Percentiles rank a stretch among this genome's conserved stretches.
Conservation (phyloP, 768 basidiomycete genomes). For the Naematelia encephala region DNA sequence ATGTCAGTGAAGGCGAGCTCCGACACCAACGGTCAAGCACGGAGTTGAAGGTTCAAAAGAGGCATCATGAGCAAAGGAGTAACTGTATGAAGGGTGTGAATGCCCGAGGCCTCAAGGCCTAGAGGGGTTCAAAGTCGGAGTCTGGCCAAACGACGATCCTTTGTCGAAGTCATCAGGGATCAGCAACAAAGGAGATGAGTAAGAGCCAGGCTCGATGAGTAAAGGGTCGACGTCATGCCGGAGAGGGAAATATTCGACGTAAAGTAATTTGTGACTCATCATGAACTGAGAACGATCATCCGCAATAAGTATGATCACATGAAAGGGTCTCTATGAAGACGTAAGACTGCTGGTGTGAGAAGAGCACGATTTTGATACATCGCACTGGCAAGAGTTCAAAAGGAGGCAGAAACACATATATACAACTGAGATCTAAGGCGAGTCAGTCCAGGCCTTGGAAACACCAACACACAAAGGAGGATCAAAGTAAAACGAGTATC, state of each 20-base stretch:
- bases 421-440: too few species aligned
- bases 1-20: not conserved
- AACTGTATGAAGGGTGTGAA: not conserved
- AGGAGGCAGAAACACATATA: too few species aligned
- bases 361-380: not conserved
- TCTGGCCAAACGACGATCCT: not conserved
- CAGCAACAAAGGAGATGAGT: not conserved
- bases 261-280: too few species aligned
- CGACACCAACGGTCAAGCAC: not conserved
- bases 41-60: not conserved
- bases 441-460: too few species aligned
- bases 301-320: too few species aligned
- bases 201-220: too few species aligned
- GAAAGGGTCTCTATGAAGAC: too few species aligned
- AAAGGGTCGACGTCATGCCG: too few species aligned
- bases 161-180: not conserved
- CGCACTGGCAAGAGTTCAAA: not conserved
- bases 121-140: not conserved
- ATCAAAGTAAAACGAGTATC: conserved; percentile 10
- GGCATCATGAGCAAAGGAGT: not conserved
- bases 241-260: too few species aligned
- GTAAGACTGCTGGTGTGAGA: too few species aligned
- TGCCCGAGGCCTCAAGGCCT: not conserved
- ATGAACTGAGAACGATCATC: too few species aligned
- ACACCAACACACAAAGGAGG: not conserved